Conservation (phyloP, 208 protist species). For the Angomonas ambiguus region DNA sequence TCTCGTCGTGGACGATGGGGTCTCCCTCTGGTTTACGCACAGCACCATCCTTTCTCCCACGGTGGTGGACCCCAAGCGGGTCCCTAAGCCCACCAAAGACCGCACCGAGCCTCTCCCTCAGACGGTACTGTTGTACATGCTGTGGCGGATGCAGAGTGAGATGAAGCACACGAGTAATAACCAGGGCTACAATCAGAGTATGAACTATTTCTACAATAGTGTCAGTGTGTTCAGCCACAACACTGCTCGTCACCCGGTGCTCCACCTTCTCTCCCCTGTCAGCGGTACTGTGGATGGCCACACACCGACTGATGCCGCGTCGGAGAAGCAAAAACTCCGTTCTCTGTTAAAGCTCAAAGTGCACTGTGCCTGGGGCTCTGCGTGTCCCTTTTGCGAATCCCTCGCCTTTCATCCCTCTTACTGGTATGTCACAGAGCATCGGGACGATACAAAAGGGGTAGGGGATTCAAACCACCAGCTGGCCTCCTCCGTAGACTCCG, state of each 20-base stretch:
- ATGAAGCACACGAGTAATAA: not conserved
- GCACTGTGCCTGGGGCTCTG: conserved; percentile 73
- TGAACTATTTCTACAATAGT: not conserved
- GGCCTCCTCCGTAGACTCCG: not conserved
- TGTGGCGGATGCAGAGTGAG: conserved; percentile 9
- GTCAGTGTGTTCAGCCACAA: not conserved
- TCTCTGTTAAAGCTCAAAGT: conserved; percentile 24
- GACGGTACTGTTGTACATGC: not conserved
- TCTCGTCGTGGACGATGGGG: conserved; percentile 44
- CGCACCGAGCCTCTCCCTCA: not conserved
- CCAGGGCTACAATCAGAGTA: not conserved
- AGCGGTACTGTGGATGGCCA: not conserved
- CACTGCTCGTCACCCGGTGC: not conserved
- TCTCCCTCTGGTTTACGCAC: conserved; percentile 68
- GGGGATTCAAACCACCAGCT: not conserved
- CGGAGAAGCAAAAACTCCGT: not conserved
- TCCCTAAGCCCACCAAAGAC: not conserved
- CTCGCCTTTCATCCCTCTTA: conserved; percentile 39
- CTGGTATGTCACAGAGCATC: conserved; percentile 20
- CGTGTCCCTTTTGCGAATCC: conserved; percentile 67
- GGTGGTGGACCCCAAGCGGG: not conserved
- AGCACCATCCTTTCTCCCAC: conserved; percentile 16
- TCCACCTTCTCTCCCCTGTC: not conserved
- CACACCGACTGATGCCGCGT: not conserved
- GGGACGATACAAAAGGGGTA: not conserved